Percentiles rank a stretch among this genome's conserved stretches.
Evolutionary conservation across 1,284 basidiomycete genomes (phyloP).

Genomic region (Cutaneotrichosporon sp.): DNA sequence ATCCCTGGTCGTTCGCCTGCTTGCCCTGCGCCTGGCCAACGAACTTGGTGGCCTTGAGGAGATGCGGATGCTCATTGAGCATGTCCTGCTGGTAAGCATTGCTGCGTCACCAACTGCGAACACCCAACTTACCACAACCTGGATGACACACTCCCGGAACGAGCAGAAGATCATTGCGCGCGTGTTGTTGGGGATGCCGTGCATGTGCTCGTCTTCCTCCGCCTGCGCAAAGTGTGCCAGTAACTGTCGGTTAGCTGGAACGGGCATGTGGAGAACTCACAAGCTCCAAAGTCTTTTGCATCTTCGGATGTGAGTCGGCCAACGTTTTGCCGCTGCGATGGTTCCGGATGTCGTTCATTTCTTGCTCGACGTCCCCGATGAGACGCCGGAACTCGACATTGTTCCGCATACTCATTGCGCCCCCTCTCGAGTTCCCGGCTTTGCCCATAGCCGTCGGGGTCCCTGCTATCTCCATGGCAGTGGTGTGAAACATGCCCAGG

Average conservation of each 20-base stretch:
- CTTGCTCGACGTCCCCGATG: slow-evolving; percentile 44
- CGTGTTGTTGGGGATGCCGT: slow-evolving; percentile 58
- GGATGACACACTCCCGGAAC: slow-evolving; percentile 83
- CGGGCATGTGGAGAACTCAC: slow-evolving; percentile 29
- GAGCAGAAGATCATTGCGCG: slow-evolving; percentile 96
- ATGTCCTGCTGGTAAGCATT: slow-evolving; percentile 55
- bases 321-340: slow-evolving; percentile 51
- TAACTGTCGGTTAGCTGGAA: slow-evolving; percentile 49
- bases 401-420: slow-evolving; percentile 35
- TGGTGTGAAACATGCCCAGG: slow-evolving; percentile 71
- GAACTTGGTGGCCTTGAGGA: slow-evolving; percentile 78
- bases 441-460: slow-evolving; percentile 45
- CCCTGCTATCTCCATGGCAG: slow-evolving; percentile 56
- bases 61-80: slow-evolving; percentile 68
- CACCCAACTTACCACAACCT: slow-evolving; percentile 66
- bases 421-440: slow-evolving; percentile 39
- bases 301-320: slow-evolving; percentile 76
- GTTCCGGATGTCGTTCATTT: slow-evolving; percentile 42
- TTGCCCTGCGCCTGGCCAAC: slow-evolving; percentile 89
- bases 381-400: slow-evolving; percentile 52
- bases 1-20: slow-evolving; percentile 71
- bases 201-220: slow-evolving; percentile 58
- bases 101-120: not conserved
- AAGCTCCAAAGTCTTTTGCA: slow-evolving; percentile 76
- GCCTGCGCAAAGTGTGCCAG: slow-evolving; percentile 75